phyloP scores from a whole-genome alignment of 768 basidiomycete genomes.

The Phlebiopsis gigantea region DNA sequence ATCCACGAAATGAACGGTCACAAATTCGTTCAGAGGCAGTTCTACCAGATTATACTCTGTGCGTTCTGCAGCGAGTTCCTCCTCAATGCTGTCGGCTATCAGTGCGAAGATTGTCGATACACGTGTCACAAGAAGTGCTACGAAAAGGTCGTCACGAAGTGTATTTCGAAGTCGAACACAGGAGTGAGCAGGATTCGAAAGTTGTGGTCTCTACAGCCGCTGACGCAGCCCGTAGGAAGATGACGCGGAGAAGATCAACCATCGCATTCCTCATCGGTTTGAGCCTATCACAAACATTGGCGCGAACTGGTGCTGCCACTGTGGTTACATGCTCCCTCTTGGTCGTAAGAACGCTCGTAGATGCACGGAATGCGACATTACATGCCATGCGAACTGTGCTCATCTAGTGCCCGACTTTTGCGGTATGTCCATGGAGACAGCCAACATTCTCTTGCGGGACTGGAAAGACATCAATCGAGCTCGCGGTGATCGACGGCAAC shows the following conservation, averaged over 20 bases:
- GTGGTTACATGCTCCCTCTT: slow-evolving; percentile 95
- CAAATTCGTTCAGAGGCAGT: slow-evolving; percentile 94
- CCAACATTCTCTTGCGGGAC: slow-evolving; percentile 86
- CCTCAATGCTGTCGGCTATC: slow-evolving; percentile 95
- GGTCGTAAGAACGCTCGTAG: slow-evolving; percentile 95
- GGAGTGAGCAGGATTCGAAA: slow-evolving; percentile 65
- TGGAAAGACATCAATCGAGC: slow-evolving; percentile 85
- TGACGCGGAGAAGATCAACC: slow-evolving; percentile 98
- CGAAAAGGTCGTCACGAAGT: slow-evolving; percentile 98
- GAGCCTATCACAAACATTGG: slow-evolving; percentile 95
- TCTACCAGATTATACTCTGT: slow-evolving; percentile 98
- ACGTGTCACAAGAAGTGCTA: slow-evolving; percentile 99
- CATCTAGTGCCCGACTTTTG: slow-evolving; percentile 99
- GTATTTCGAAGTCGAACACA: slow-evolving; percentile 94
- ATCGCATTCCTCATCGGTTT: slow-evolving; percentile 98
- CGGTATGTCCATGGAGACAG: slow-evolving; percentile 99
- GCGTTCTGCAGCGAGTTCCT: slow-evolving; percentile 98
- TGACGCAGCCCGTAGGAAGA: slow-evolving; percentile 57
- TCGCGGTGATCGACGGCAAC: slow-evolving; percentile 45
- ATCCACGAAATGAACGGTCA: slow-evolving; percentile 99
- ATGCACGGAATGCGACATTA: slow-evolving; percentile 94
- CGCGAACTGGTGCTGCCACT: slow-evolving; percentile 99
- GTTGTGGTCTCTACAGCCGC: not conserved
- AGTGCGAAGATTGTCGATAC: slow-evolving; percentile 99
- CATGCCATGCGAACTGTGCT: slow-evolving; percentile 95